A percentile compares a stretch with the other conserved stretches of the same genome.
Evolutionary conservation across 345 rosid genomes (phyloP).

Genomic region (Trapa incisa): DNA sequence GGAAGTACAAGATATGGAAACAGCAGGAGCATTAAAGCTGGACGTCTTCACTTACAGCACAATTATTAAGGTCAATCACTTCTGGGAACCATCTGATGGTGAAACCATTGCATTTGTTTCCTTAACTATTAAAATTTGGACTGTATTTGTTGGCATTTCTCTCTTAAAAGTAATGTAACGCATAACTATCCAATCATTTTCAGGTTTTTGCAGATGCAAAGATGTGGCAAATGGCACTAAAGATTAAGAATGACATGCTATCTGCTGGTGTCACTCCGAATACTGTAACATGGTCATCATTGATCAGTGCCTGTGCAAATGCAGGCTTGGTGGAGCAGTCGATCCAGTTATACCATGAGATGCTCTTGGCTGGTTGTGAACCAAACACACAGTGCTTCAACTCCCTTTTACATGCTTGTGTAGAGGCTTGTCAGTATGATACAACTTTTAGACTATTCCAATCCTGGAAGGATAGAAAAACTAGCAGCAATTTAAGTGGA

Average conservation of each 20-base stretch:
- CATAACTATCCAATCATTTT: slow-evolving; percentile 4
- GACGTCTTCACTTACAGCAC: slow-evolving; percentile 89
- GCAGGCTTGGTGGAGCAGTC: slow-evolving; percentile 81
- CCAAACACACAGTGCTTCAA: slow-evolving; percentile 85
- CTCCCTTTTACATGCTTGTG: slow-evolving; percentile 78
- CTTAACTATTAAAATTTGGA: slow-evolving; percentile 1
- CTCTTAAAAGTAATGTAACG: neutral
- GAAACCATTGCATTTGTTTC: neutral
- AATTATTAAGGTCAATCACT: slow-evolving; percentile 55
- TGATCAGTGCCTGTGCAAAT: slow-evolving; percentile 87
- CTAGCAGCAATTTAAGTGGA: slow-evolving; percentile 18
- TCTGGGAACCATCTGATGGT: neutral
- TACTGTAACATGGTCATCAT: slow-evolving; percentile 72
- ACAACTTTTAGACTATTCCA: slow-evolving; percentile 82
- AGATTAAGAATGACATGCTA: slow-evolving; percentile 76
- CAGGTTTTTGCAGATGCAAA: slow-evolving; percentile 90
- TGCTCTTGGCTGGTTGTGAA: slow-evolving; percentile 70
- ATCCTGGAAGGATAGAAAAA: slow-evolving; percentile 42
- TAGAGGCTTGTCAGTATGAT: slow-evolving; percentile 78
- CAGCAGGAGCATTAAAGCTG: slow-evolving; percentile 48
- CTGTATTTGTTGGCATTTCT: neutral
- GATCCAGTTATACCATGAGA: slow-evolving; percentile 62
- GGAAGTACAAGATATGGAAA: slow-evolving; percentile 65
- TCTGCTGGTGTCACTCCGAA: slow-evolving; percentile 61
- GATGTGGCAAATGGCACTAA: slow-evolving; percentile 79